These are phyloP conservation scores for Chalciporus pseudorubinellus DNA, from an alignment of 768 basidiomycete species.

Conservation along the genomic window DNA sequence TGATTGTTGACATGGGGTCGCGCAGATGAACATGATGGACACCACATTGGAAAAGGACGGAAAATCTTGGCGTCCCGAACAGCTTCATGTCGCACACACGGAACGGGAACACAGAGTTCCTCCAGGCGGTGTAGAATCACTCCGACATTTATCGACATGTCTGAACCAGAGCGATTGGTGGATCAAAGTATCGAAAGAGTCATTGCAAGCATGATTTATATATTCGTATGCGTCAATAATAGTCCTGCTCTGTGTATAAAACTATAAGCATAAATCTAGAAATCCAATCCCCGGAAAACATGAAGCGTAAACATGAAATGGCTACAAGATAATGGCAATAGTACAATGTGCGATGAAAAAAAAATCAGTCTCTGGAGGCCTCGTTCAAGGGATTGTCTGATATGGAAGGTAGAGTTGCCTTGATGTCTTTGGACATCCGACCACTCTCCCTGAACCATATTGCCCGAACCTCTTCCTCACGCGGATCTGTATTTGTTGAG, in stretches of 20 bases:
- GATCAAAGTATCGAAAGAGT: slow-evolving; percentile 22
- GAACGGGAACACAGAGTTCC: slow-evolving; percentile 35
- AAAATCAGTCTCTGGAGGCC: slow-evolving; percentile 34
- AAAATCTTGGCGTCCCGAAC: slow-evolving; percentile 18
- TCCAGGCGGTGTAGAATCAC: slow-evolving; percentile 50
- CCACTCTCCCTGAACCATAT: slow-evolving; percentile 43
- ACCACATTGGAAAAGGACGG: slow-evolving; percentile 52
- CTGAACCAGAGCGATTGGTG: slow-evolving; percentile 62
- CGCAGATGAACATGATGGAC: slow-evolving; percentile 55
- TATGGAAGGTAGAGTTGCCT: slow-evolving; percentile 13
- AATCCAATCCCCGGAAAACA: slow-evolving; percentile 9
- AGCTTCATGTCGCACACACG: slow-evolving; percentile 23
- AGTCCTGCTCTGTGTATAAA: slow-evolving; percentile 17
- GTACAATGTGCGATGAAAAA: background rate
- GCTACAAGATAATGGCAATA: slow-evolving; percentile 7
- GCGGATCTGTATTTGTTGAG: slow-evolving; percentile 31
- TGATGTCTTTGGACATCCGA: slow-evolving; percentile 38
- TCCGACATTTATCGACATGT: slow-evolving; percentile 53
- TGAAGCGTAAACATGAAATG: slow-evolving; percentile 11
- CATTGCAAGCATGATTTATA: slow-evolving; percentile 9
- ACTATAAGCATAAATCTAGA: slow-evolving; percentile 22
- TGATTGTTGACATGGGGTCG: slow-evolving; percentile 9
- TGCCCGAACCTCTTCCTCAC: slow-evolving; percentile 42
- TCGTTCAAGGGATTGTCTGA: slow-evolving; percentile 26
- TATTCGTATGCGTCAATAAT: slow-evolving; percentile 8